Evolutionary conservation across 2,329 filamentous ascomycete species (phyloP).

Genomic region (Pyrenochaeta sp.): DNA sequence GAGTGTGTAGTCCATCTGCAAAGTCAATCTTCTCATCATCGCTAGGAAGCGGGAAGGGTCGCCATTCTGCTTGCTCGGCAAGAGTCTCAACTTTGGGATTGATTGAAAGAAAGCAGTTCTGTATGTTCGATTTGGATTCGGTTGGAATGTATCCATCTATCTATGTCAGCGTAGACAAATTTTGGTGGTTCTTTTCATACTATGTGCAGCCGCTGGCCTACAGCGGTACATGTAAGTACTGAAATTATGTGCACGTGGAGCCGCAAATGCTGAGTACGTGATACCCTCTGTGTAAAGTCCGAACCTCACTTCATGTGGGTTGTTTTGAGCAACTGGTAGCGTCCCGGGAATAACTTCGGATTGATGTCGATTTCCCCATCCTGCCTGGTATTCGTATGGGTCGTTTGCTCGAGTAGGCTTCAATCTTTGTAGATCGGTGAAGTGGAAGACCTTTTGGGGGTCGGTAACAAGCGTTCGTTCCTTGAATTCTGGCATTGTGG

Average conservation of each 20-base stretch:
- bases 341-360: constrained; percentile 54
- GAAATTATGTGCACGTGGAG: constrained; percentile 52
- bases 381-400: constrained; percentile 48
- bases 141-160: constrained; percentile 37
- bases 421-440: constrained; percentile 47
- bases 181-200: constrained; percentile 17
- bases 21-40: constrained; percentile 55
- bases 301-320: constrained; percentile 52
- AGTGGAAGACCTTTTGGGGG: constrained; percentile 48
- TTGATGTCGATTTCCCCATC: constrained; percentile 50
- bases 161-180: not conserved
- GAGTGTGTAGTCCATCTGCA: constrained; percentile 57
- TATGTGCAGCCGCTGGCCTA: constrained; percentile 53
- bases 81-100: constrained; percentile 57
- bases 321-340: constrained; percentile 53
- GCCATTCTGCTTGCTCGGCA: constrained; percentile 60
- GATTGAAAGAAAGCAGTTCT: constrained; percentile 58
- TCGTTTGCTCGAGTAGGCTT: constrained; percentile 49
- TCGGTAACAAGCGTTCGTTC: constrained; percentile 46
- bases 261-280: constrained; percentile 54
- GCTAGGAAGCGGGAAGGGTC: constrained; percentile 50
- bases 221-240: constrained; percentile 56
- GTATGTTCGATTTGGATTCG: constrained; percentile 43
- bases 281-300: constrained; percentile 57
- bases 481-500: constrained; percentile 44